Conservation (phyloP, 345 rosid species). For the Eucalyptus marginata region DNA sequence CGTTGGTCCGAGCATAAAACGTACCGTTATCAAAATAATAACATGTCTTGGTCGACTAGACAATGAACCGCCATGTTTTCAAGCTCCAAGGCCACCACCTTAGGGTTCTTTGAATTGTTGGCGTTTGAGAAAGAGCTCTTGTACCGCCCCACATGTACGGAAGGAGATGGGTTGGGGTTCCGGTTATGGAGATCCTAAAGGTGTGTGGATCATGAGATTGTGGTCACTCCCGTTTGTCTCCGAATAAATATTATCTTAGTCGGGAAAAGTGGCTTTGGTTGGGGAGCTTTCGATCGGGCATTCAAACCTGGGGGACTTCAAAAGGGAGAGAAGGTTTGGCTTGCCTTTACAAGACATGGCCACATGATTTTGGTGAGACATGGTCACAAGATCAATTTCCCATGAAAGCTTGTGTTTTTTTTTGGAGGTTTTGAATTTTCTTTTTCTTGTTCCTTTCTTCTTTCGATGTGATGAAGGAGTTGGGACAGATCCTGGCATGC, state of each 20-base stretch:
- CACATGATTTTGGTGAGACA: slow-evolving; percentile 1
- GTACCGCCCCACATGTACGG: neutral
- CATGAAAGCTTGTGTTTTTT: neutral
- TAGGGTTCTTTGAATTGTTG: neutral
- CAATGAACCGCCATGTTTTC: neutral
- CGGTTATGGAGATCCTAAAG: neutral
- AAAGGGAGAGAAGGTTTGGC: neutral
- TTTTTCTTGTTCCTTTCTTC: neutral
- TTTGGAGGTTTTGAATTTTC: neutral
- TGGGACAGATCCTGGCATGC: neutral
- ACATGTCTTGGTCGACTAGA: neutral
- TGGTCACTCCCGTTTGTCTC: neutral
- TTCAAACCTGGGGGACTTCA: neutral
- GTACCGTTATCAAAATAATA: neutral
- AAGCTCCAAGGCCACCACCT: neutral
- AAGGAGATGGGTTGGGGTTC: neutral
- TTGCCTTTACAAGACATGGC: neutral
- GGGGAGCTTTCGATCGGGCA: neutral
- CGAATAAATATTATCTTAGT: neutral
- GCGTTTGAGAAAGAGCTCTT: neutral
- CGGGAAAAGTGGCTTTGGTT: neutral
- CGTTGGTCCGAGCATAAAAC: neutral
- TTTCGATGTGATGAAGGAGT: neutral
- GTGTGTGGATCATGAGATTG: neutral
- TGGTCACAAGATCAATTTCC: neutral